phyloP scores from a whole-genome alignment of 2,329 filamentous ascomycete species.

The Trichoderma polysporum region DNA sequence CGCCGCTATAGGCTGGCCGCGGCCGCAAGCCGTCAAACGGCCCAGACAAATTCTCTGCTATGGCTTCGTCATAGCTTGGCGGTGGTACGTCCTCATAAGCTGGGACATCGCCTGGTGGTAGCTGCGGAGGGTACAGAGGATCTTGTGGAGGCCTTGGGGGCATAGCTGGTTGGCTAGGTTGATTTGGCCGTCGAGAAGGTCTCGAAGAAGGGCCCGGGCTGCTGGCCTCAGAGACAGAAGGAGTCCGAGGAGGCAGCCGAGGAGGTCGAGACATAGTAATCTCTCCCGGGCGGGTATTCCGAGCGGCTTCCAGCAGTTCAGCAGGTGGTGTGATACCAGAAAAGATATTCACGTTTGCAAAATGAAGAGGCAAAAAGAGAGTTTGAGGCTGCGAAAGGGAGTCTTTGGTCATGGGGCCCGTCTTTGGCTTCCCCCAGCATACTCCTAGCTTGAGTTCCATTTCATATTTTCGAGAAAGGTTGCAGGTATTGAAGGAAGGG shows the following conservation, averaged over 20 bases:
- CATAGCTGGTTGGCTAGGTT: constrained; percentile 25
- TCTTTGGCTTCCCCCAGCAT: constrained; percentile 63
- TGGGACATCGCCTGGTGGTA: constrained; percentile 45
- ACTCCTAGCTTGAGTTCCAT: constrained; percentile 79
- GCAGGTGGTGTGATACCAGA: constrained; percentile 83
- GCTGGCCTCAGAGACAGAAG: constrained; percentile 29
- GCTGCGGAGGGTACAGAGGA: constrained; percentile 59
- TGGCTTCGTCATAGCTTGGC: constrained; percentile 90
- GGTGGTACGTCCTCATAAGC: constrained; percentile 79
- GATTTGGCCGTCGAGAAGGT: constrained; percentile 27
- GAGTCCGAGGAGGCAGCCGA: constrained; percentile 37
- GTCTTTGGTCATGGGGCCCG: constrained; percentile 28
- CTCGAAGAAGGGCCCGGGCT: constrained; percentile 23
- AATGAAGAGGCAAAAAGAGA: constrained; percentile 73
- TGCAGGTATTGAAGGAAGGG: constrained; percentile 86
- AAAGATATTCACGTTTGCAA: constrained; percentile 73
- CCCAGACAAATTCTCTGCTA: constrained; percentile 70
- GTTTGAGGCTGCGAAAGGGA: constrained; percentile 56
- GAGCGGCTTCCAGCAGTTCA: constrained; percentile 65
- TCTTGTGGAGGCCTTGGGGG: constrained; percentile 41
- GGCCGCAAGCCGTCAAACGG: constrained; percentile 63
- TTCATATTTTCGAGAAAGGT: constrained; percentile 78
- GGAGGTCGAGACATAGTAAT: constrained; percentile 36
- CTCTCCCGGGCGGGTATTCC: constrained; percentile 39
- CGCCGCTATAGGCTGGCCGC: constrained; percentile 66